Percentiles rank a stretch among this genome's conserved stretches.
Evolutionary conservation across 208 protist genomes (phyloP).

Genomic region (Acanthamoeba royreba): DNA sequence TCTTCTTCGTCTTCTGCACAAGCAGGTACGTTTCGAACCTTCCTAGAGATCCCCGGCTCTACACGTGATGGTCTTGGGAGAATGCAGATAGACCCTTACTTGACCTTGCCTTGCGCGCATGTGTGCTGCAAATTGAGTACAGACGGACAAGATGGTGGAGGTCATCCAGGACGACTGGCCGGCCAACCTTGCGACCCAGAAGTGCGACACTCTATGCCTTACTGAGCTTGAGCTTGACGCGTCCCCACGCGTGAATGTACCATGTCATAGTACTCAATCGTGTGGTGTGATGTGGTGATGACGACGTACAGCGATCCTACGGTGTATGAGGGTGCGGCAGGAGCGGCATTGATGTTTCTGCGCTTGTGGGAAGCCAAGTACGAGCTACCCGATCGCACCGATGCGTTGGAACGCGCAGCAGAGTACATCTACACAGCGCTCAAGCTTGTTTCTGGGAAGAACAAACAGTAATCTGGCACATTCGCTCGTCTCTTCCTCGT

Average conservation of each 20-base stretch:
- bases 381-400: background rate
- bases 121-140: too few relatives aligned
- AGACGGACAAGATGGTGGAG: background rate
- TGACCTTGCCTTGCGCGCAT: too few relatives aligned
- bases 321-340: background rate
- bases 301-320: background rate
- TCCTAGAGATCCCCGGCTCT: too few relatives aligned
- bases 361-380: background rate
- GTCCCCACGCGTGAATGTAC: background rate
- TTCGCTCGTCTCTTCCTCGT: background rate
- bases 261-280: background rate
- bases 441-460: background rate
- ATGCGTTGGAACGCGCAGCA: background rate
- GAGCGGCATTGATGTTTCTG: background rate
- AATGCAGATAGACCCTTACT: background rate
- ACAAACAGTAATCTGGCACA: background rate
- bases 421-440: background rate
- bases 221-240: background rate
- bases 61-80: background rate
- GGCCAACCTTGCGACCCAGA: background rate
- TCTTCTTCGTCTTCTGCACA: too few relatives aligned
- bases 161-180: slow-evolving; percentile 31
- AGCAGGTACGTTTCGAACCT: background rate
- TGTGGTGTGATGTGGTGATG: background rate
- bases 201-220: too few relatives aligned